phyloP scores from a whole-genome alignment of 306 rosid species.

The Acacia confusa region DNA sequence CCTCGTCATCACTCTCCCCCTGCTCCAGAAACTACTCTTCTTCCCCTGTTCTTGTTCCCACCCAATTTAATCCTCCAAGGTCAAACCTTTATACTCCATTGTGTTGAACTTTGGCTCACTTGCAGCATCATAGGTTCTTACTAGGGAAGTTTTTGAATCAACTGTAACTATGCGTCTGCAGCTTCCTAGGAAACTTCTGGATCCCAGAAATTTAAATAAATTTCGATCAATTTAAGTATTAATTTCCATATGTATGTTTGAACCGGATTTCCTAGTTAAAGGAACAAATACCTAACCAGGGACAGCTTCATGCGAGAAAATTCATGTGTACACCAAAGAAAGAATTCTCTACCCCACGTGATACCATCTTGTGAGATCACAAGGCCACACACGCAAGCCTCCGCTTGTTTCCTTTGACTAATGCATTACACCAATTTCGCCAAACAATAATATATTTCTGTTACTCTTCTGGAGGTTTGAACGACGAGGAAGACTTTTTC shows the following conservation, averaged over 20 bases:
- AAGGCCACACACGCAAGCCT: constrained; percentile 36
- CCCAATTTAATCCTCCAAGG: background rate
- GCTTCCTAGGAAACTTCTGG: background rate
- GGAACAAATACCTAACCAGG: constrained; percentile 28
- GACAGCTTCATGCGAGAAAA: background rate
- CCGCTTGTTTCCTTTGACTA: constrained; percentile 40
- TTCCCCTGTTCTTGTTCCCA: background rate
- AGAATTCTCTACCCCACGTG: constrained; percentile 35
- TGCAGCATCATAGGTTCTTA: too few relatives aligned
- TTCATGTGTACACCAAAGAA: background rate
- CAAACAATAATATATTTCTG: background rate
- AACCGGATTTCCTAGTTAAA: background rate
- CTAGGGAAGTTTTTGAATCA: background rate
- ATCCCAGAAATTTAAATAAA: background rate
- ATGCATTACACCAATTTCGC: background rate
- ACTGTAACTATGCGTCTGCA: background rate
- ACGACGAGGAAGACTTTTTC: constrained; percentile 31
- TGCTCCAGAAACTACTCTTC: background rate
- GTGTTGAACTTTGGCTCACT: background rate
- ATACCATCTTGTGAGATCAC: background rate
- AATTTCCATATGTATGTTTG: background rate
- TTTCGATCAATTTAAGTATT: background rate
- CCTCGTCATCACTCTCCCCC: background rate
- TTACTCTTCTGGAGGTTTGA: constrained; percentile 15
- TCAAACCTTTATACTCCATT: background rate